Percentiles rank a stretch among this genome's conserved stretches.
These are phyloP conservation scores for Blastocrithidia nonstop DNA, from an alignment of 208 protist genomes.

Conservation along the genomic window DNA sequence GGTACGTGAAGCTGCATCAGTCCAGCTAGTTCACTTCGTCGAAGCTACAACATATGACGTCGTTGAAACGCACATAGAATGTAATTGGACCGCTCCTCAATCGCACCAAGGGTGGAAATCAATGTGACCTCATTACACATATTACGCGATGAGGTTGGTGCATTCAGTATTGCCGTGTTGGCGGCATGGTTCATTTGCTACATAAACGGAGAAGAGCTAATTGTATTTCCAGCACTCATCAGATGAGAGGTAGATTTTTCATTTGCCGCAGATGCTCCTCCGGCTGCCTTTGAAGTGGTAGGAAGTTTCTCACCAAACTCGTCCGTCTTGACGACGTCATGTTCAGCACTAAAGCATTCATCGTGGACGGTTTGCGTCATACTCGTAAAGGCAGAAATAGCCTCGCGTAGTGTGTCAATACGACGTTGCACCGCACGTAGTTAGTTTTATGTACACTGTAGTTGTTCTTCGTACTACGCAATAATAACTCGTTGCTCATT, in stretches of 20 bases:
- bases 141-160: too few species aligned
- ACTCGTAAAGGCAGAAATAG: constrained; percentile 44
- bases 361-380: constrained; percentile 7
- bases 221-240: too few species aligned
- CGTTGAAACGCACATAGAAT: constrained; percentile 35
- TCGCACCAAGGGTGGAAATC: constrained; percentile 72
- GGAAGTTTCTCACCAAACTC: too few species aligned
- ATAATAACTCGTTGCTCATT: constrained; percentile 57
- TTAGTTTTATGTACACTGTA: constrained; percentile 68
- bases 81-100: constrained; percentile 78
- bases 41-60: not conserved
- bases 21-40: too few species aligned
- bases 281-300: too few species aligned
- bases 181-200: too few species aligned
- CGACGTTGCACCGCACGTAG: constrained; percentile 48
- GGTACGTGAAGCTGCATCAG: too few species aligned
- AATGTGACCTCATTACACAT: constrained; percentile 79
- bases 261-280: too few species aligned
- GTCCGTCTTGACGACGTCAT: constrained; percentile 1
- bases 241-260: too few species aligned
- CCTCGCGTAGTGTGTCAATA: constrained; percentile 27
- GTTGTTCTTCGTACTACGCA: constrained; percentile 78
- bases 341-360: not conserved
- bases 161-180: too few species aligned
- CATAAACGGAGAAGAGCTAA: too few species aligned